phyloP scores from a whole-genome alignment of 225 moss, liverwort and hornwort species.

The Takakia lepidozioides region DNA sequence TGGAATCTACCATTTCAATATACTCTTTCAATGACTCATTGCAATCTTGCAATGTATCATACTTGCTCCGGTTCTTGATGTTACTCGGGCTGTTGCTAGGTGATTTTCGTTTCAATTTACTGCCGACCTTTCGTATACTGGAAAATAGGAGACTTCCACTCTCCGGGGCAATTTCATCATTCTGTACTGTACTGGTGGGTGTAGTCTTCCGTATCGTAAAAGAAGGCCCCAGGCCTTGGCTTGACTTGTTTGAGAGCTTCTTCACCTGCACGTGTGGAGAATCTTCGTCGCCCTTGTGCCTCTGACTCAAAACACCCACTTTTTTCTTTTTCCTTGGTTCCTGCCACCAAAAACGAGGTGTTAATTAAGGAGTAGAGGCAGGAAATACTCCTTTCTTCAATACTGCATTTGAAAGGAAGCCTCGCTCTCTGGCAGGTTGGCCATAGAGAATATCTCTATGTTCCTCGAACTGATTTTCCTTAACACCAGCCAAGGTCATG shows the following conservation, averaged over 20 bases:
- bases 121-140: slow-evolving; percentile 21
- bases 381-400: too few relatives aligned
- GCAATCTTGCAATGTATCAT: slow-evolving; percentile 18
- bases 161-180: slow-evolving; percentile 28
- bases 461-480: too few relatives aligned
- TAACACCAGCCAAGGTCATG: too few relatives aligned
- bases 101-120: slow-evolving; percentile 4
- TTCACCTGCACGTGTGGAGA: slow-evolving; percentile 1
- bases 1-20: slow-evolving; percentile 13
- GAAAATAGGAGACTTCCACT: slow-evolving; percentile 16
- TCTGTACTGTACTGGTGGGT: background rate
- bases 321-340: slow-evolving; percentile 39
- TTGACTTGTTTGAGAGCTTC: slow-evolving; percentile 20
- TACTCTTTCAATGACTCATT: slow-evolving; percentile 6
- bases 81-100: slow-evolving; percentile 18
- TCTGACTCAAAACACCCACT: slow-evolving; percentile 38
- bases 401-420: too few relatives aligned
- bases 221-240: slow-evolving; percentile 16
- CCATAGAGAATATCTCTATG: too few relatives aligned
- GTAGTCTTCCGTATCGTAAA: slow-evolving; percentile 14
- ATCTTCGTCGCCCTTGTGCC: slow-evolving; percentile 27
- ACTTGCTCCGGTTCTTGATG: slow-evolving; percentile 24
- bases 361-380: too few relatives aligned
- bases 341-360: slow-evolving; percentile 14
- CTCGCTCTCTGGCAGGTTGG: too few relatives aligned